These are phyloP conservation scores for Phytophthora sansomeana DNA, from an alignment of 352 stramenopile genomes.

Conservation along the genomic window DNA sequence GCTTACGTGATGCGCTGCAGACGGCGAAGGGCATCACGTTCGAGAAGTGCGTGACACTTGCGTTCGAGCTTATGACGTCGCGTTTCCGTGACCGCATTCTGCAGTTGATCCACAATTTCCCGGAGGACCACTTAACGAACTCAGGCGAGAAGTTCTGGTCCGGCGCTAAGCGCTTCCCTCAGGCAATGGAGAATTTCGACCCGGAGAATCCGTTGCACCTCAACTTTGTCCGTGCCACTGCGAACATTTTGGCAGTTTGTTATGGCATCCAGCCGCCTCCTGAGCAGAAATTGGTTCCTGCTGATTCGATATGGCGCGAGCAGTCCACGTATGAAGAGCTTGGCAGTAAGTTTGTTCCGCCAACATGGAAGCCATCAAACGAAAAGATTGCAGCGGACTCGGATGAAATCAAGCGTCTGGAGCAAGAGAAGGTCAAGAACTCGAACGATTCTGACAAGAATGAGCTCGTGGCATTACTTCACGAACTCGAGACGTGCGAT, in stretches of 20 bases:
- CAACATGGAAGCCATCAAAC: slow-evolving; percentile 71
- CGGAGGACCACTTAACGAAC: slow-evolving; percentile 85
- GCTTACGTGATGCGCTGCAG: slow-evolving; percentile 61
- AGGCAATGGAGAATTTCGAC: slow-evolving; percentile 70
- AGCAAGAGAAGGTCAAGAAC: slow-evolving; percentile 74
- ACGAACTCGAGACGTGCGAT: slow-evolving; percentile 72
- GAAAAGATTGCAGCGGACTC: slow-evolving; percentile 84
- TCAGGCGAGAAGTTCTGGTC: slow-evolving; percentile 88
- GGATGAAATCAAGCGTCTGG: slow-evolving; percentile 71
- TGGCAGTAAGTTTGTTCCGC: slow-evolving; percentile 45
- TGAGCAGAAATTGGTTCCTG: slow-evolving; percentile 69
- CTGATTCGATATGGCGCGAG: slow-evolving; percentile 89
- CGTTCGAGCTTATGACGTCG: slow-evolving; percentile 79
- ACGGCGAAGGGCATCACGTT: slow-evolving; percentile 68
- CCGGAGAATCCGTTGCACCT: slow-evolving; percentile 69
- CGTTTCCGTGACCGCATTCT: slow-evolving; percentile 91
- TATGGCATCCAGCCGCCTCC: slow-evolving; percentile 77
- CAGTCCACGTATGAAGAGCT: slow-evolving; percentile 69
- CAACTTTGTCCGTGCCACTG: slow-evolving; percentile 81
- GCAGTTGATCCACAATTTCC: slow-evolving; percentile 88
- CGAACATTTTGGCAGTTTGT: slow-evolving; percentile 84
- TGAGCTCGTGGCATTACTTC: slow-evolving; percentile 73
- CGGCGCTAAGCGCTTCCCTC: slow-evolving; percentile 85
- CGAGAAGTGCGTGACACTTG: slow-evolving; percentile 73
- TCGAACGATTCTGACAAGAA: slow-evolving; percentile 69